Evolutionary conservation across 768 basidiomycete genomes (phyloP).

Genomic region (Suillus paluster): DNA sequence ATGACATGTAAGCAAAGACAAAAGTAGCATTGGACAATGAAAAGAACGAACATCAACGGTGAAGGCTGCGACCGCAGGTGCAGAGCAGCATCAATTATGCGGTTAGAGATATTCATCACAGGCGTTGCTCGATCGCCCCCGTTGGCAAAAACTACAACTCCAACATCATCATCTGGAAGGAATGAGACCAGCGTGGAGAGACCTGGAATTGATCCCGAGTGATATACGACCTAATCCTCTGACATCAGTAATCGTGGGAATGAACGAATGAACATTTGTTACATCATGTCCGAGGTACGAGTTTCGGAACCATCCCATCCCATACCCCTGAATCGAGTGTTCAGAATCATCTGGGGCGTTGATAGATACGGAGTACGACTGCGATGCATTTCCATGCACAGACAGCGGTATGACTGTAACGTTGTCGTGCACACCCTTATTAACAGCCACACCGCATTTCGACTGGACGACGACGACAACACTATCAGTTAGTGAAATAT

Average conservation of each 20-base stretch:
- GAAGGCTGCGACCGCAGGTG: constrained; percentile 5
- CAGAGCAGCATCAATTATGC: constrained; percentile 31
- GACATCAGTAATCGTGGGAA: neutral
- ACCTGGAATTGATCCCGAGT: constrained; percentile 40
- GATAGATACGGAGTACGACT: constrained; percentile 31
- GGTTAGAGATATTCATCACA: constrained; percentile 14
- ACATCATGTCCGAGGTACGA: constrained; percentile 49
- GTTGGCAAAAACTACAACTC: constrained; percentile 41
- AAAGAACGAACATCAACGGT: constrained; percentile 12
- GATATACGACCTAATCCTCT: constrained; percentile 36
- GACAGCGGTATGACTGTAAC: constrained; percentile 36
- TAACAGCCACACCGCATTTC: constrained; percentile 43
- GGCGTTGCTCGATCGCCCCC: constrained; percentile 20
- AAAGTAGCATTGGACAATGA: neutral
- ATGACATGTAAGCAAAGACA: neutral
- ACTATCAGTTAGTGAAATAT: neutral
- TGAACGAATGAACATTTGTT: constrained; percentile 7
- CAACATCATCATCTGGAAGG: constrained; percentile 41
- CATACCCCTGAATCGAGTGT: constrained; percentile 42
- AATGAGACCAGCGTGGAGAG: constrained; percentile 35
- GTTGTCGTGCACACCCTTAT: constrained; percentile 36
- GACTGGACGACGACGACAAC: constrained; percentile 28
- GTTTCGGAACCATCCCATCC: constrained; percentile 45
- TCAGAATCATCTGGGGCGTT: constrained; percentile 15
- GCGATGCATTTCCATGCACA: constrained; percentile 35